Percentiles rank a stretch among this genome's conserved stretches.
Evolutionary conservation across 2,329 filamentous ascomycete genomes (phyloP).

Genomic region (Cladosporium sp.): DNA sequence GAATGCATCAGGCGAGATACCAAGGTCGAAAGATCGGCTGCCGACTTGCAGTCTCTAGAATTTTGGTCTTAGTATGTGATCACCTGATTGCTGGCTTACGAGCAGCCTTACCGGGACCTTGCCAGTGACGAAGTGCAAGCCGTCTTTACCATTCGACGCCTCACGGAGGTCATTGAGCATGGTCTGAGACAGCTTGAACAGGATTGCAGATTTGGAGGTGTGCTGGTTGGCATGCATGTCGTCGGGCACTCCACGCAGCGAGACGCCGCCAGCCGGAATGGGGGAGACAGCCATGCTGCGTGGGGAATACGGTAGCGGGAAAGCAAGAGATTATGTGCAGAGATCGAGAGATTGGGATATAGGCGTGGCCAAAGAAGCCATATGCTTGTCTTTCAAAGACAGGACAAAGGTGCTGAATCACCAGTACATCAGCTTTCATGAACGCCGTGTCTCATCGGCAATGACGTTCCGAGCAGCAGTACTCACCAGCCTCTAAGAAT

Average conservation of each 20-base stretch:
- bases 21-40: slow-evolving; percentile 53
- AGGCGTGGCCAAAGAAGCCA: slow-evolving; percentile 17
- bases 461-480: slow-evolving; percentile 12
- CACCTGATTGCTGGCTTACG: not conserved
- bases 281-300: slow-evolving; percentile 19
- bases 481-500: slow-evolving; percentile 14
- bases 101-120: slow-evolving; percentile 29
- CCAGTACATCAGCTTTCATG: slow-evolving; percentile 6
- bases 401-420: slow-evolving; percentile 12
- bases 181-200: slow-evolving; percentile 28
- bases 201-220: slow-evolving; percentile 23
- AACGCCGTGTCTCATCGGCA: slow-evolving; percentile 12
- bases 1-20: slow-evolving; percentile 49
- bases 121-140: slow-evolving; percentile 32
- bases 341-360: slow-evolving; percentile 1
- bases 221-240: slow-evolving; percentile 17
- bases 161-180: slow-evolving; percentile 31
- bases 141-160: slow-evolving; percentile 25
- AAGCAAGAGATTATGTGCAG: slow-evolving; percentile 3
- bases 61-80: slow-evolving; percentile 8
- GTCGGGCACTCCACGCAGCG: slow-evolving; percentile 24
- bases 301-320: slow-evolving; percentile 5
- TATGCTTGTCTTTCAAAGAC: slow-evolving; percentile 13
- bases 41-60: slow-evolving; percentile 53
- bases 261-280: slow-evolving; percentile 22